phyloP scores from a whole-genome alignment of 495 filamentous ascomycete species.

The Penicillium parvum region DNA sequence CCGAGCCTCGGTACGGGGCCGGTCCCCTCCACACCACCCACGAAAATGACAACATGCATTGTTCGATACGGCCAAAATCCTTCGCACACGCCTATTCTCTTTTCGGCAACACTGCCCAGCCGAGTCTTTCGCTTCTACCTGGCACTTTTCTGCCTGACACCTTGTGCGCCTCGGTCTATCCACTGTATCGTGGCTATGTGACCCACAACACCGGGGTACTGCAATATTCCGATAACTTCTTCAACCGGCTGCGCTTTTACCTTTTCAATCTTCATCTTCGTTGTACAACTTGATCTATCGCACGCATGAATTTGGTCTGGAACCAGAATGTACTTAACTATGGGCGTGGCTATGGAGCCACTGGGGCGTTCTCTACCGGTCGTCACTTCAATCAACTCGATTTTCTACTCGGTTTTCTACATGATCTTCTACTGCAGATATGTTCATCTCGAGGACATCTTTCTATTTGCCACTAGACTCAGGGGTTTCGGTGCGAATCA shows the following conservation, averaged over 20 bases:
- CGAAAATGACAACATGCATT: slow-evolving; percentile 16
- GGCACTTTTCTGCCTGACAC: no score
- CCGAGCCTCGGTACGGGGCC: slow-evolving; percentile 18
- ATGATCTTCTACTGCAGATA: no score
- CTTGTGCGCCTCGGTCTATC: no score
- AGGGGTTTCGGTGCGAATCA: neutral
- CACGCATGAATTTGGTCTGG: no score
- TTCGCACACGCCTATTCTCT: no score
- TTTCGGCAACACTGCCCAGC: no score
- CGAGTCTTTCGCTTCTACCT: no score
- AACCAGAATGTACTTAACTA: slow-evolving; percentile 18
- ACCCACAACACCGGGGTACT: no score
- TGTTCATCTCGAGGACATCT: no score
- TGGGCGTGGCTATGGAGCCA: slow-evolving; percentile 11
- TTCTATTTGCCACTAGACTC: neutral
- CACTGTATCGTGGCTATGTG: no score
- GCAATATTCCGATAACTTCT: no score
- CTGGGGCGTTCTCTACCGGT: slow-evolving; percentile 11
- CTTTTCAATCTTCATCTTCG: slow-evolving; percentile 4
- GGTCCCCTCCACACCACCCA: slow-evolving; percentile 1
- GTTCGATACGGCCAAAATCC: no score
- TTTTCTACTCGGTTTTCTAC: neutral
- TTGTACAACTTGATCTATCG: slow-evolving; percentile 4
- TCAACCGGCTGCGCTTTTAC: neutral
- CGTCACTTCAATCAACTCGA: neutral